phyloP scores from a whole-genome alignment of 2,329 filamentous ascomycete species.

The Ciborinia camelliae region DNA sequence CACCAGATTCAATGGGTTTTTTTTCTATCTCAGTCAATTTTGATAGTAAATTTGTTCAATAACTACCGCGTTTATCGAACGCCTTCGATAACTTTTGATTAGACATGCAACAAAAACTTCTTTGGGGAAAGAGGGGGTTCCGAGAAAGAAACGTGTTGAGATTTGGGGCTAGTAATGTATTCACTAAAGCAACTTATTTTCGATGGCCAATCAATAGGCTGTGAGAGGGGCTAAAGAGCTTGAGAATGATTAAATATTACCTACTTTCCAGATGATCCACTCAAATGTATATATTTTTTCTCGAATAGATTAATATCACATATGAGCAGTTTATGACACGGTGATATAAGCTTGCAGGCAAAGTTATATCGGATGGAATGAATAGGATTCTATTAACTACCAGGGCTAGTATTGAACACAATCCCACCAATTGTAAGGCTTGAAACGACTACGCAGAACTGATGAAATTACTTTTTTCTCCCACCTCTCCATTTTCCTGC shows the following conservation, averaged over 20 bases:
- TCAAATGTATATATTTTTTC: not conserved
- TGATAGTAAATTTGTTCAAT: no score
- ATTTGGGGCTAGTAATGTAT: not conserved
- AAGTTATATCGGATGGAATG: not conserved
- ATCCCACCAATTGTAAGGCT: no score
- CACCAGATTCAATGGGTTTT: not conserved
- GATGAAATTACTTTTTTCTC: not conserved
- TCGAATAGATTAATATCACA: not conserved
- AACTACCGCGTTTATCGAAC: no score
- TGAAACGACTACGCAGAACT: not conserved
- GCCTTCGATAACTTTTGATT: no score
- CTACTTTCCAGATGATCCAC: not conserved
- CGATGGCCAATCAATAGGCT: not conserved
- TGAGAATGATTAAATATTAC: not conserved
- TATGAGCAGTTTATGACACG: not conserved
- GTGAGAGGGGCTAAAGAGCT: not conserved
- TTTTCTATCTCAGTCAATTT: no score
- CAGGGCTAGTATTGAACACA: no score
- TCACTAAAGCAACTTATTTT: not conserved
- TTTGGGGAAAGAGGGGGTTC: no score
- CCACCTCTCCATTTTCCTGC: not conserved
- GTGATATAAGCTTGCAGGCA: not conserved
- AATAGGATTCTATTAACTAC: no score
- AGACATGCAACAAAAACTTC: not conserved
- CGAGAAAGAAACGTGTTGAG: no score